These are phyloP conservation scores for Azolla pinnata DNA, from an alignment of 75 land plant species.

Conservation along the genomic window DNA sequence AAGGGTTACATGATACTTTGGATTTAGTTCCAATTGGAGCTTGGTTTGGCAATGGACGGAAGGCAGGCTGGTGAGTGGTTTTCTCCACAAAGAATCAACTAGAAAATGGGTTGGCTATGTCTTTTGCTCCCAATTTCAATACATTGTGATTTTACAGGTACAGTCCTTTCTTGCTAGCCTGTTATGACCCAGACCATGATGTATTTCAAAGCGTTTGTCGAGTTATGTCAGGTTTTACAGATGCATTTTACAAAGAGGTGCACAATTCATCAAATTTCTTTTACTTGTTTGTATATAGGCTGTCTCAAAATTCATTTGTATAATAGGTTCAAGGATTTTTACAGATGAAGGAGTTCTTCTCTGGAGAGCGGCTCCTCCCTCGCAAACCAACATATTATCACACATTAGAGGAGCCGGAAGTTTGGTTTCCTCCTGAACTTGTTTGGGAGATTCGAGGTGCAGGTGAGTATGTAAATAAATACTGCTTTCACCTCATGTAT, in stretches of 20 bases:
- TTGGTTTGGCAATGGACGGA: constrained; percentile 98
- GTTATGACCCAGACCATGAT: constrained; percentile 82
- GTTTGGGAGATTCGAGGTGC: constrained; percentile 98
- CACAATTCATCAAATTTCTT: background rate
- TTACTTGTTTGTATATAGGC: background rate
- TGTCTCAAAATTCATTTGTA: background rate
- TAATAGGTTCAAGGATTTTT: constrained; percentile 1
- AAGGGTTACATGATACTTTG: constrained; percentile 74
- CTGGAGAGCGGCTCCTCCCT: constrained; percentile 51
- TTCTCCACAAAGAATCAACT: too few species aligned
- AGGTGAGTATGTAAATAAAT: constrained; percentile 38
- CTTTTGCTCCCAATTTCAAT: constrained; percentile 8
- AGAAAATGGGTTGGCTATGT: background rate
- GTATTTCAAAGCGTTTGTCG: constrained; percentile 97
- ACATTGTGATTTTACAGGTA: constrained; percentile 46
- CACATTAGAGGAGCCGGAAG: constrained; percentile 66
- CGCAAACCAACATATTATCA: constrained; percentile 75
- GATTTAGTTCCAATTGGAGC: constrained; percentile 98
- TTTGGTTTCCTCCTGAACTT: constrained; percentile 80
- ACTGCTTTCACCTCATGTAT: too few species aligned
- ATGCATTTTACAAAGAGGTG: constrained; percentile 82
- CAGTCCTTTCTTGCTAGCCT: constrained; percentile 95
- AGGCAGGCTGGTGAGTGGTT: constrained; percentile 80
- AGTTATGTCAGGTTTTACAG: constrained; percentile 98
- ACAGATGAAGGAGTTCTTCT: constrained; percentile 78